phyloP scores from a whole-genome alignment of 176 grass and related monocot species.

The Zea mays region Zm-B73-REFERENCE-NAM-5.0 NC_050096.1:153868501-153869000 shows the following conservation, averaged over 20 bases:
- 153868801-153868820: conserved; percentile 24
- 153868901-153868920: conserved; percentile 16
- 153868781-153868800: not conserved
- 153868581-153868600: conserved; percentile 56
- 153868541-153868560: conserved; percentile 70
- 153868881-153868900: conserved; percentile 12
- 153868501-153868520: conserved; percentile 72
- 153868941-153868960: conserved; percentile 47
- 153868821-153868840: conserved; percentile 21
- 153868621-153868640: conserved; percentile 19
- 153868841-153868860: conserved; percentile 20
- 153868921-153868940: conserved; percentile 26
- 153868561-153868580: conserved; percentile 56
- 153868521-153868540: conserved; percentile 65
- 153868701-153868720: conserved; percentile 17
- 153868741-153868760: not conserved
- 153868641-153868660: conserved; percentile 35
- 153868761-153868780: conserved; percentile 5
- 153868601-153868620: conserved; percentile 50
- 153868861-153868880: conserved; percentile 18
- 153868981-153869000: conserved; percentile 76
- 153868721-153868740: conserved; percentile 27
- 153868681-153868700: conserved; percentile 4
- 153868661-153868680: conserved; percentile 36
- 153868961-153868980: conserved; percentile 50